Base-by-base conservation (phyloP, 306 rosid genomes). In the Cucurbita ficifolia region DNA sequence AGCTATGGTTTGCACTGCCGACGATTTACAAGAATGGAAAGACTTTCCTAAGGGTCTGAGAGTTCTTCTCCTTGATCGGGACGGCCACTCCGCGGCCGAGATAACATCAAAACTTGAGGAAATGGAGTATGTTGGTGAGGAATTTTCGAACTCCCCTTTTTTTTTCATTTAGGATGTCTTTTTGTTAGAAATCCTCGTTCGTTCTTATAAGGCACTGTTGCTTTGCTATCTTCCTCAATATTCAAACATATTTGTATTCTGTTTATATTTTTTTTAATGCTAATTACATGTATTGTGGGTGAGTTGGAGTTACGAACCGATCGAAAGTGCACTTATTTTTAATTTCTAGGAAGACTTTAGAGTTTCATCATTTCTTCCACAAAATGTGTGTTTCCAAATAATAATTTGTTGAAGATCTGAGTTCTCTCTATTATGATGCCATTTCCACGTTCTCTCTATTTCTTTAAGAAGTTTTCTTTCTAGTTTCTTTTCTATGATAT, bases 1-100 rank as follows among this genome's bases (percentile, higher is more conserved):
- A 95, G 96, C 97, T 86, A 95, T 95, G 99, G 97, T 95, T 89
- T 95, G 92, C 84, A 89, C 91, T 81, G 89, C 92, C 73, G 85
- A 84, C 81, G 97, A 91, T 87, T 83, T 95, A 82, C 96, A 88
- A 70, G 86, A 72, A 70, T 95, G 97, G 99, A 88, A 91, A 64
- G 97, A 95, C 81, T 95, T 95, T 65, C 99, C 99, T 2, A 91
- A 89, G 76, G 97, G 97, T 33, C 99, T 95, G 57, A 79, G 89
- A 76, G 96, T 95, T 82, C 97, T 95, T 81, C 88, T 95, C 67
- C 91, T 95, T 78, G 92, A 89, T 74, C 82, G 88, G 77, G 96
- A 95, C 80, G 59, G 33, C 70, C 59, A 3, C 86, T 89, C 96
- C 63, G 90, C 96, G 33, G 40, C 91, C 1, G 91, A 85, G 77